Percentiles rank a stretch among this genome's conserved stretches.
These are phyloP conservation scores for Fusarium guadeloupense DNA, from an alignment of 2,329 filamentous ascomycete species.

Conservation along the genomic window DNA sequence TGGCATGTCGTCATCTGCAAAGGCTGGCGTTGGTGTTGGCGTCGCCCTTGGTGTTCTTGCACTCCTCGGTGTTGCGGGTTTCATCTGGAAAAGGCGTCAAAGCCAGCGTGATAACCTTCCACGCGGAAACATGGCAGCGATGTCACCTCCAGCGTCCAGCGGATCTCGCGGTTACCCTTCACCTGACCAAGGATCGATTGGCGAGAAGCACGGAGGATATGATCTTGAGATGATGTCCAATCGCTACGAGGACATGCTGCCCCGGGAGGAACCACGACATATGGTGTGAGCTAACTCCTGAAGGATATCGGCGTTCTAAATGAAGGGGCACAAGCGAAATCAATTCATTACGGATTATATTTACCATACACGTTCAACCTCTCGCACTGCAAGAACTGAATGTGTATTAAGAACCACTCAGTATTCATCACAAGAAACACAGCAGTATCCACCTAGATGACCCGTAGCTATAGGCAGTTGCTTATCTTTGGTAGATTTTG, in stretches of 20 bases:
- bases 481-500: neutral
- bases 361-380: conserved; percentile 6
- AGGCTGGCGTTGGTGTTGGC: conserved; percentile 61
- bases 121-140: conserved; percentile 53
- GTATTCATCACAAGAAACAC: neutral
- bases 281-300: conserved; percentile 47
- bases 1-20: conserved; percentile 49
- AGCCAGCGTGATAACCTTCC: conserved; percentile 44
- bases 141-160: conserved; percentile 62
- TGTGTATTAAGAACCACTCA: conserved; percentile 1
- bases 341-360: conserved; percentile 14
- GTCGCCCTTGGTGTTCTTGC: conserved; percentile 55
- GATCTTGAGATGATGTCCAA: conserved; percentile 62
- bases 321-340: conserved; percentile 10
- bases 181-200: conserved; percentile 49
- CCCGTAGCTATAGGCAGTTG: neutral
- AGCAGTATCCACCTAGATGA: neutral
- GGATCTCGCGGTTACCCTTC: conserved; percentile 53
- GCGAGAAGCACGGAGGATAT: conserved; percentile 50
- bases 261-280: conserved; percentile 58
- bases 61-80: conserved; percentile 51
- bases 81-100: conserved; percentile 44
- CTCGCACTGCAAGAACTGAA: conserved; percentile 1
- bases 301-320: conserved; percentile 10
- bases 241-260: conserved; percentile 67